Evolutionary conservation across 371 early-diverging fungal genomes (phyloP), one percentile per base, ranked within the genome.

Genomic region (Rhizopus arrhizus): DNA sequence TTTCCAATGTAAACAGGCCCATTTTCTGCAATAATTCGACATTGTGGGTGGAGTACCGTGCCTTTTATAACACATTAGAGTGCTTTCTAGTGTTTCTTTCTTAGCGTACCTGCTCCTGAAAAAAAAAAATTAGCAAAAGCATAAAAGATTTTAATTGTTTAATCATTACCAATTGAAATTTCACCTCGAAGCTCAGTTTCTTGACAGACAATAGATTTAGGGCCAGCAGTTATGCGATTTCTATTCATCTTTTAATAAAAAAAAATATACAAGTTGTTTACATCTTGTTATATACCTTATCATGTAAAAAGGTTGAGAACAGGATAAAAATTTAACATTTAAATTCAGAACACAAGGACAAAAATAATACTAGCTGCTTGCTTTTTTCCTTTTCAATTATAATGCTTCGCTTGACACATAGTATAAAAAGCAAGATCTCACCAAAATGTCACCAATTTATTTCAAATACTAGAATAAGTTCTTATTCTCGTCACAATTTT

Each of bases 31-130:
- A 84, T 77, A n/a, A 92, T 76, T 36, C 78, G 76, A 68, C 88
- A 88, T 58, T 90, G 87, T 32, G 91, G 93, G 64, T 91, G 90
- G 35, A 92, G 74, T 10, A 90, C 80, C n/a, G 89, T 89, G 55
- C 85, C 85, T 87, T 61, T 31, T 51, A 42, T 11, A 34, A 58
- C 7, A 41, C 16, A 8, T n/a, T 28, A 38, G 7, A 43, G 15
- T 36, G 6, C 11, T 56, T 12, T 3, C 7, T 35, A 28, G 12
- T 29, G n/a, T 10, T 34, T 38, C n/a, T 46, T 38, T n/a, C 9
- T 40, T 34, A n/a, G 34, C 49, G 33, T 62, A 67, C 67, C 67
- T 62, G 67, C 42, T 15, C 47, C 36, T 52, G 56, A 3, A 47
- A 13, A 43, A 47, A 54, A 2, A 16, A 4, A 50, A 15, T 28